Evolutionary conservation across 257 asterid species (phyloP).

Genomic region (Coffea eugenioides): DNA sequence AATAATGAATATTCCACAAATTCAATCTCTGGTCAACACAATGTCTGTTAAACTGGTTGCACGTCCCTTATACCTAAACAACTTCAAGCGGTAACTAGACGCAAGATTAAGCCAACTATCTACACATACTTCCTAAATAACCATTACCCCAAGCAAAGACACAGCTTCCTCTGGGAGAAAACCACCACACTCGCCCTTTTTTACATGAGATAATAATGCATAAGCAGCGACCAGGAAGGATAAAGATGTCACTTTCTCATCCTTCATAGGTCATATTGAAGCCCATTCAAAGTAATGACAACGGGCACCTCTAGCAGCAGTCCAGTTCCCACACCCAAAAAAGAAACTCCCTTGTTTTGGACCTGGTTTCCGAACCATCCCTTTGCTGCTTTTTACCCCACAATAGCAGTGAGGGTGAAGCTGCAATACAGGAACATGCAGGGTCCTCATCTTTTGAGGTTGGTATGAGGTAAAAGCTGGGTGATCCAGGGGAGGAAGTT

Average conservation of each 20-base stretch:
- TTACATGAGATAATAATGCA: slow-evolving; percentile 22
- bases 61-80: slow-evolving; percentile 8
- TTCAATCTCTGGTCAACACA: slow-evolving; percentile 30
- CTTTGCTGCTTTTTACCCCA: slow-evolving; percentile 74
- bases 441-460: slow-evolving; percentile 43
- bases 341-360: slow-evolving; percentile 77
- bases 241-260: slow-evolving; percentile 13
- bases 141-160: slow-evolving; percentile 19
- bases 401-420: slow-evolving; percentile 58
- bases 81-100: slow-evolving; percentile 7
- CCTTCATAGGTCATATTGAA: slow-evolving; percentile 33
- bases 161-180: slow-evolving; percentile 17
- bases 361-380: slow-evolving; percentile 68
- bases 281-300: slow-evolving; percentile 84
- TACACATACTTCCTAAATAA: slow-evolving; percentile 35
- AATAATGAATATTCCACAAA: slow-evolving; percentile 17
- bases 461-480: slow-evolving; percentile 35
- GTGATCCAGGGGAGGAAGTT: slow-evolving; percentile 39
- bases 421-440: slow-evolving; percentile 37
- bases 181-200: slow-evolving; percentile 20
- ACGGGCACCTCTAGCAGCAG: slow-evolving; percentile 76
- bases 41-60: slow-evolving; percentile 24
- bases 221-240: slow-evolving; percentile 14
- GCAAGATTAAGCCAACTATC: slow-evolving; percentile 26
- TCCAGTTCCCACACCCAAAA: slow-evolving; percentile 90